These are phyloP conservation scores for Globisporangium radiosum DNA, from an alignment of 352 stramenopile genomes.

Conservation along the genomic window DNA sequence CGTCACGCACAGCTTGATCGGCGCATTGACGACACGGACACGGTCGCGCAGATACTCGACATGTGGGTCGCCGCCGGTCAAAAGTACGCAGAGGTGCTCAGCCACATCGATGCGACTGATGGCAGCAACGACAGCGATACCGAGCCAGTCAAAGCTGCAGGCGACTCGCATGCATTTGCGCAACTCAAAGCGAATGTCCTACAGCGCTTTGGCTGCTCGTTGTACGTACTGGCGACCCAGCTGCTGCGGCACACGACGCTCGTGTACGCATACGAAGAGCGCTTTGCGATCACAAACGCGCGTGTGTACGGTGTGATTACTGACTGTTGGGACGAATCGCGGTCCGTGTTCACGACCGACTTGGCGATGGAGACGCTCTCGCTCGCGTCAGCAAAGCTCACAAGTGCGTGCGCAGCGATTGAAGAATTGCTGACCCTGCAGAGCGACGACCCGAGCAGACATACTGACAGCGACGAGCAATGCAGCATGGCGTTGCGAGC, in stretches of 20 bases:
- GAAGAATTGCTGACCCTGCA: neutral
- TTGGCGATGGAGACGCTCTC: slow-evolving; percentile 58
- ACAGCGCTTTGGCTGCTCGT: slow-evolving; percentile 42
- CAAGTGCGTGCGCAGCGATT: slow-evolving; percentile 26
- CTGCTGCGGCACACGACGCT: slow-evolving; percentile 48
- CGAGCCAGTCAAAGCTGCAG: neutral
- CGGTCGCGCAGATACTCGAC: slow-evolving; percentile 54
- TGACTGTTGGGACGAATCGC: slow-evolving; percentile 32
- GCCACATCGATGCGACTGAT: slow-evolving; percentile 17
- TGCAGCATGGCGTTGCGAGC: too few relatives aligned
- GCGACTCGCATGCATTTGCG: too few relatives aligned
- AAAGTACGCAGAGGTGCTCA: slow-evolving; percentile 60
- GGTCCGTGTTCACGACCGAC: slow-evolving; percentile 31
- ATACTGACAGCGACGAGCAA: too few relatives aligned
- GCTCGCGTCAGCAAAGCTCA: slow-evolving; percentile 50
- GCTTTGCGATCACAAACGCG: slow-evolving; percentile 53
- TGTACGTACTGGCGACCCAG: slow-evolving; percentile 61
- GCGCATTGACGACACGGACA: slow-evolving; percentile 22
- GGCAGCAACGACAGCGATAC: neutral
- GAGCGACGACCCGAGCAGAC: too few relatives aligned
- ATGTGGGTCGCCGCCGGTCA: slow-evolving; percentile 58
- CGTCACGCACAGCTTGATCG: slow-evolving; percentile 21
- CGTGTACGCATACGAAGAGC: slow-evolving; percentile 54
- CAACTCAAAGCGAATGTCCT: slow-evolving; percentile 24
- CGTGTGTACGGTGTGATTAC: slow-evolving; percentile 30